Evolutionary conservation across 2,329 filamentous ascomycete genomes (phyloP).

Genomic region (Sporothrix euskadiensis): DNA sequence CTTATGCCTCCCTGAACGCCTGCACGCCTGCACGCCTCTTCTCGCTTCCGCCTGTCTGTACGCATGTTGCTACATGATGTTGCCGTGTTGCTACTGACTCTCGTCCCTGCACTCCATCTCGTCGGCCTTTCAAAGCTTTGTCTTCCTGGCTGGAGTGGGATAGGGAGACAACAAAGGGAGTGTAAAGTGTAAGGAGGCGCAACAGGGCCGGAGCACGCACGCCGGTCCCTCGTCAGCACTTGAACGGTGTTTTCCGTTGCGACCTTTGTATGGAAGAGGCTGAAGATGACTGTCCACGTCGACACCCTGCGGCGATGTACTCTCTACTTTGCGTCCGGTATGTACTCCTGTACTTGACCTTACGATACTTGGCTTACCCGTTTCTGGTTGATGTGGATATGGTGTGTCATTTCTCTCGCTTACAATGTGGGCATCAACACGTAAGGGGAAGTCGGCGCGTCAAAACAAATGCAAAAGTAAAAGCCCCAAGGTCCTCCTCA

Average conservation of each 20-base stretch:
- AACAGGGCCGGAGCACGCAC: not conserved
- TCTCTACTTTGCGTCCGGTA: not conserved
- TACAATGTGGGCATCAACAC: constrained; percentile 16
- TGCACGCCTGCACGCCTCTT: not conserved
- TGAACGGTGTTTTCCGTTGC: not conserved
- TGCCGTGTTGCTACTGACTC: not conserved
- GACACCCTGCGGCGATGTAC: not conserved
- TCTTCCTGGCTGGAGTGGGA: not conserved
- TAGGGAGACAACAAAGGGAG: not conserved
- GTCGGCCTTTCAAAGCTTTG: not conserved
- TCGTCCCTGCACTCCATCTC: not conserved
- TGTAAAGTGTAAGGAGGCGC: not conserved
- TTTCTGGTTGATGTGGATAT: not conserved
- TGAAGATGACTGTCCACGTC: not conserved
- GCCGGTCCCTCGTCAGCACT: not conserved
- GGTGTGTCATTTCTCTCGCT: constrained; percentile 1
- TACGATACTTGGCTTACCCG: not conserved
- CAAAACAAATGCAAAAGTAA: too few species aligned
- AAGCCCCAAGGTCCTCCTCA: not conserved
- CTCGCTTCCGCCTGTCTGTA: not conserved
- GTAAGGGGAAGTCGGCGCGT: not conserved
- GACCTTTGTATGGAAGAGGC: not conserved
- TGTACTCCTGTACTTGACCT: not conserved
- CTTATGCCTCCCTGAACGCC: not conserved
- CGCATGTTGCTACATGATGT: not conserved